These are phyloP conservation scores for Rubroboletus satanas DNA, from an alignment of 768 basidiomycete species.

Conservation along the genomic window DNA sequence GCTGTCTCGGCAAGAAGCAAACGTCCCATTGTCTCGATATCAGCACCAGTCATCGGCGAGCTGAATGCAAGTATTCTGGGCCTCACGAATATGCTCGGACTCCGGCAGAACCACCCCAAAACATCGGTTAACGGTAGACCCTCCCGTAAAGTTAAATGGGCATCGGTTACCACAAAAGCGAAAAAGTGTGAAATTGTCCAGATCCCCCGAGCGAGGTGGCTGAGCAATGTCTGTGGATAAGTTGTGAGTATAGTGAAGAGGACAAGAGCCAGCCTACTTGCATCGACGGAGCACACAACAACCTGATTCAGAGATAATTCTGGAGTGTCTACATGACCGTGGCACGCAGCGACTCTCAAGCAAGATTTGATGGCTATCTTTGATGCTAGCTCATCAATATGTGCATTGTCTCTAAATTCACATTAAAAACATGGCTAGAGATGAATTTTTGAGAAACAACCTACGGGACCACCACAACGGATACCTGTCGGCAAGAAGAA, in stretches of 20 bases:
- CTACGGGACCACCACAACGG: constrained; percentile 21
- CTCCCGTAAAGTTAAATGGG: constrained; percentile 35
- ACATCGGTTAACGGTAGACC: constrained; percentile 41
- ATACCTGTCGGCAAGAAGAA: constrained; percentile 7
- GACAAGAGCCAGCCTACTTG: constrained; percentile 23
- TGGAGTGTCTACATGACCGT: constrained; percentile 8
- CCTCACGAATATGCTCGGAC: constrained; percentile 31
- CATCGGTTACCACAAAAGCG: constrained; percentile 43
- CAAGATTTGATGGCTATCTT: constrained; percentile 15
- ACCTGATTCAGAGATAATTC: constrained; percentile 31
- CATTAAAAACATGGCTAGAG: neutral
- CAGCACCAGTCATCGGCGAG: constrained; percentile 22
- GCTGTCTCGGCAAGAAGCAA: constrained; percentile 38
- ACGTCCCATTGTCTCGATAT: constrained; percentile 38
- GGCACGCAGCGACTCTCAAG: constrained; percentile 17
- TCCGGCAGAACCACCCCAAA: constrained; percentile 44
- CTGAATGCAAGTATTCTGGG: constrained; percentile 46
- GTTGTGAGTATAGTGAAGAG: constrained; percentile 2
- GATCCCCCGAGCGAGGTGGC: constrained; percentile 35
- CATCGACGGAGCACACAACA: constrained; percentile 40
- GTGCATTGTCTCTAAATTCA: constrained; percentile 7
- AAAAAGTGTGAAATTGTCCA: constrained; percentile 43
- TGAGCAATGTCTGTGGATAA: constrained; percentile 36
- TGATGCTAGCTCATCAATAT: constrained; percentile 12
- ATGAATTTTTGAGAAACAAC: neutral